Conservation (phyloP, 2,329 filamentous ascomycete species). For the Aureobasidium namibiae region DNA sequence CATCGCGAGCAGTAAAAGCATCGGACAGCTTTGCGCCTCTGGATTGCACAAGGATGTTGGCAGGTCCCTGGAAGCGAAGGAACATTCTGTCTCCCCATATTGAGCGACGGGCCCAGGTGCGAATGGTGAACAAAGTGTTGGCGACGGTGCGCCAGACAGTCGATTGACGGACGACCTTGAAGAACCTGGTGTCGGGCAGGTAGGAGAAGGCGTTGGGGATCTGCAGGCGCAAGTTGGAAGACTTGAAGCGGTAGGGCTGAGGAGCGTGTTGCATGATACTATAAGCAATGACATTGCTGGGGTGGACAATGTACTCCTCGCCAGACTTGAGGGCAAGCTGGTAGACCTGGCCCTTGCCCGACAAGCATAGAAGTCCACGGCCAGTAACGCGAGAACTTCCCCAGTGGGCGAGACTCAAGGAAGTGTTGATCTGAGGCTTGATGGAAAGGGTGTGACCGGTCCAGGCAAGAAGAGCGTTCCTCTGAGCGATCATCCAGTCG, state of each 20-base stretch:
- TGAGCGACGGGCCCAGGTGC: slow-evolving; percentile 69
- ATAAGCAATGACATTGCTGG: slow-evolving; percentile 84
- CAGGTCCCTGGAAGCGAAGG: slow-evolving; percentile 79
- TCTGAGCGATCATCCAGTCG: slow-evolving; percentile 89
- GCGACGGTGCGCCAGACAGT: slow-evolving; percentile 63
- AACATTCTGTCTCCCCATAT: slow-evolving; percentile 94
- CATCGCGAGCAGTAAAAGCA: slow-evolving; percentile 64
- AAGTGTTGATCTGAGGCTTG: slow-evolving; percentile 64
- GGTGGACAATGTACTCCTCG: slow-evolving; percentile 87
- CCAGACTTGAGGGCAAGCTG: slow-evolving; percentile 71
- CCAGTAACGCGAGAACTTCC: slow-evolving; percentile 84
- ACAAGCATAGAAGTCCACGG: slow-evolving; percentile 74
- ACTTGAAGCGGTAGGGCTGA: slow-evolving; percentile 78
- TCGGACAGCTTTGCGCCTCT: slow-evolving; percentile 74
- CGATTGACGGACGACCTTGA: slow-evolving; percentile 63
- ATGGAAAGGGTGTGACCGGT: slow-evolving; percentile 79
- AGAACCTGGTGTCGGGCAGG: slow-evolving; percentile 63
- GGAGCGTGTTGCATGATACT: slow-evolving; percentile 66
- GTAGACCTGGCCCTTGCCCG: slow-evolving; percentile 83
- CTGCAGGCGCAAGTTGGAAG: slow-evolving; percentile 65
- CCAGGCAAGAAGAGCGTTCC: slow-evolving; percentile 88
- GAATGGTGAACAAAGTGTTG: slow-evolving; percentile 56
- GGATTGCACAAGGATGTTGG: slow-evolving; percentile 79
- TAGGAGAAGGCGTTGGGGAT: slow-evolving; percentile 59
- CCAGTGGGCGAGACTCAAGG: slow-evolving; percentile 76